Percentiles rank a stretch among this genome's conserved stretches.
Evolutionary conservation across 257 asterid genomes (phyloP).

Genomic region (Plectranthus barbatus): DNA sequence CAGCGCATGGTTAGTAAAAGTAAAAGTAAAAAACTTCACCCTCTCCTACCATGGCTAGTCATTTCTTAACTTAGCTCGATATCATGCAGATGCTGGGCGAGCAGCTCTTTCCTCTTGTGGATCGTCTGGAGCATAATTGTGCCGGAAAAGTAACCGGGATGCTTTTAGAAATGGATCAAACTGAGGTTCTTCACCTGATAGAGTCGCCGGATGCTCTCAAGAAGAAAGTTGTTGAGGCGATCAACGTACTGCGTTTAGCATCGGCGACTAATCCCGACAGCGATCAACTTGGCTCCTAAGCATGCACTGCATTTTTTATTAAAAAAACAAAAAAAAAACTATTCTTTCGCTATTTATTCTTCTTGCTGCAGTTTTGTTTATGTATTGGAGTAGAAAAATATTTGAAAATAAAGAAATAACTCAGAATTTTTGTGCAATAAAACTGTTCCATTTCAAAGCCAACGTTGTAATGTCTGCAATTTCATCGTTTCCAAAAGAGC

Average conservation of each 20-base stretch:
- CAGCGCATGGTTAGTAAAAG: constrained; percentile 52
- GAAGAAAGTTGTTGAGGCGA: constrained; percentile 69
- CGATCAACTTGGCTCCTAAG: too few species aligned
- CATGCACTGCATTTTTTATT: too few species aligned
- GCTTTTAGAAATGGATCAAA: constrained; percentile 89
- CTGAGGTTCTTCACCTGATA: constrained; percentile 79
- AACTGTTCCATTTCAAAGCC: too few species aligned
- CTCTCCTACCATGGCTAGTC: not conserved
- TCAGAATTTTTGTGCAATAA: too few species aligned
- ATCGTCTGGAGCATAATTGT: constrained; percentile 37
- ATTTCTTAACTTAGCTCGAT: not conserved
- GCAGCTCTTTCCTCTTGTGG: constrained; percentile 68
- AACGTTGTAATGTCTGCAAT: too few species aligned
- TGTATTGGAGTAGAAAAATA: too few species aligned
- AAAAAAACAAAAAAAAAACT: too few species aligned
- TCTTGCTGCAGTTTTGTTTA: too few species aligned
- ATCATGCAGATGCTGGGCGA: constrained; percentile 71
- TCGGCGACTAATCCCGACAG: not conserved
- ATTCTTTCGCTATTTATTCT: too few species aligned
- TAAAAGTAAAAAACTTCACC: too few species aligned
- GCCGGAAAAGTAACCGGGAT: constrained; percentile 82
- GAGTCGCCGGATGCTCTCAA: constrained; percentile 82
- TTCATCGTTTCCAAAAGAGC: too few species aligned
- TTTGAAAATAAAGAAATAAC: too few species aligned
- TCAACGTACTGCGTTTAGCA: constrained; percentile 59